Base-by-base conservation (phyloP, 768 basidiomycete species). In the Lentinula raphanica region DNA sequence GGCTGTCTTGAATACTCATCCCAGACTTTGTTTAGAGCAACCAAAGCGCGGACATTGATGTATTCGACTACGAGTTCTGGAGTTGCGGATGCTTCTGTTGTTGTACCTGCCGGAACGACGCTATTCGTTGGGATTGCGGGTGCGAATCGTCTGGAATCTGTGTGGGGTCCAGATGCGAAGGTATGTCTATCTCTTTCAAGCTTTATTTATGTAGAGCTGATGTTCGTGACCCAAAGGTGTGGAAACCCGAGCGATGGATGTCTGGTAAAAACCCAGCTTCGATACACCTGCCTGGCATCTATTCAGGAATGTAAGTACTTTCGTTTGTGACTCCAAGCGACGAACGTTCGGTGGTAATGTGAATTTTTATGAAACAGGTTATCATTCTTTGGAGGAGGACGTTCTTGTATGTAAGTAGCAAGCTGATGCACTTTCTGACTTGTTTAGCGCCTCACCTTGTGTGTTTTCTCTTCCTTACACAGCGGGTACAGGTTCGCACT, bases 231-330 rank as follows among this genome's bases (percentile, higher is more conserved):
- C 13, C n/a, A 17, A 53, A 73, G 40, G 71, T 80, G 55, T 85
- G 83, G 81, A 77, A 74, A 45, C 82, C 83, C 4, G 76, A 80
- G 58, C 69, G 83, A 44, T 84, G 82, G 82, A 60, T 83, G 12
- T 55, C 54, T 8, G 35, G 23, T 29, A n/a, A 40, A 36, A 42
- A 27, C 36, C 49, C 44, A 66, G 31, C 45, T 19, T 65, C 63
- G 9, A 62, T 68, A 55, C 74, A 71, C 44, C 64, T 79, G 42
- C 80, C 81, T 15, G 80, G 81, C 5, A 74, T 83, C 21, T 83
- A 81, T 66, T 69, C 72, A 27, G 74, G 76, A 49, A 81, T 76
- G 82, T 81, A 54, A 69, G 81, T 11, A 23, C 13, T 12, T 9
- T n/a, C n/a, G n/a, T n/a, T n/a, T n/a, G n/a, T n/a, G n/a, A n/a